Evolutionary conservation across 2,329 filamentous ascomycete genomes (phyloP).

Genomic region (Diaporthe australafricana): DNA sequence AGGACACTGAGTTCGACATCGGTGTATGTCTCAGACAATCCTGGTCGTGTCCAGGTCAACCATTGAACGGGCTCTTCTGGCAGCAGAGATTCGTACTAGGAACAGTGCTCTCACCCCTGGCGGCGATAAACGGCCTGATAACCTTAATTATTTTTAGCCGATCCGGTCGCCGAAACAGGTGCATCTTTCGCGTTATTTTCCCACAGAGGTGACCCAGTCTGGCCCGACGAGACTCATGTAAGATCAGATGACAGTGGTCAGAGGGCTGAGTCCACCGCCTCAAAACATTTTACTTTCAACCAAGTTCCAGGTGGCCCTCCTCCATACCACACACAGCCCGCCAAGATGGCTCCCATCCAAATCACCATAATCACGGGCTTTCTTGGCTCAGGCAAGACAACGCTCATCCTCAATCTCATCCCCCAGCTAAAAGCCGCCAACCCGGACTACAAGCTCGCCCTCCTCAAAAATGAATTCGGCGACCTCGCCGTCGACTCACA

Average conservation of each 20-base stretch:
- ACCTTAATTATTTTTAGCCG: constrained; percentile 38
- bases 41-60: background rate
- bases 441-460: constrained; percentile 84
- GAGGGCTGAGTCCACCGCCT: background rate
- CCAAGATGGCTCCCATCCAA: constrained; percentile 76
- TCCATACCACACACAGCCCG: background rate
- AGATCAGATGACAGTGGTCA: constrained; percentile 32
- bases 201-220: constrained; percentile 22
- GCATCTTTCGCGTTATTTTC: constrained; percentile 35
- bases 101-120: background rate
- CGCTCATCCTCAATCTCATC: constrained; percentile 91
- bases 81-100: too few relatives aligned
- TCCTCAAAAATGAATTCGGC: constrained; percentile 98
- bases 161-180: constrained; percentile 37
- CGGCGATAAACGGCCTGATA: constrained; percentile 34
- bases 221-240: constrained; percentile 23
- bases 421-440: constrained; percentile 85
- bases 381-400: constrained; percentile 95
- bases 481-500: constrained; percentile 94
- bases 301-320: background rate
- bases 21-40: background rate
- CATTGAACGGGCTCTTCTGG: background rate
- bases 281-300: background rate
- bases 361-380: constrained; percentile 98
- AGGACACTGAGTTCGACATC: too few relatives aligned